Conservation (phyloP, 2,329 filamentous ascomycete species). For the Cadophora sp. region DNA sequence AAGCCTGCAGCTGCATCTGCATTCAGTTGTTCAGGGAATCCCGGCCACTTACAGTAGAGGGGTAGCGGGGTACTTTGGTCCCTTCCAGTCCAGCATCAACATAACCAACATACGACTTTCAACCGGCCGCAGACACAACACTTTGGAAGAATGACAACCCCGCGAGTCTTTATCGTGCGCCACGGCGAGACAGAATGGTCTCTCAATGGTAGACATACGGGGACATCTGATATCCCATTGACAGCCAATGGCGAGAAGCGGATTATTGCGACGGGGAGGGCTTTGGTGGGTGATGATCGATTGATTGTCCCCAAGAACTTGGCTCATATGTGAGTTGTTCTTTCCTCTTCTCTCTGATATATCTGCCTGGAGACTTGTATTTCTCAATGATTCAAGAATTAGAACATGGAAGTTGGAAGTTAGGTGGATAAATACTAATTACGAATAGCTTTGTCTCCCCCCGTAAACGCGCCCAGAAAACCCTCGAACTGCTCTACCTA, state of each 20-base stretch:
- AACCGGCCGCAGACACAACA: background rate
- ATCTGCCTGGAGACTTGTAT: background rate
- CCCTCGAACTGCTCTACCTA: conserved; percentile 86
- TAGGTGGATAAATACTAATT: too few species aligned
- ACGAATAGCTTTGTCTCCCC: conserved; percentile 78
- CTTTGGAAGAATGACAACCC: conserved; percentile 53
- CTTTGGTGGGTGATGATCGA: conserved; percentile 82
- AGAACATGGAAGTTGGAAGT: too few species aligned
- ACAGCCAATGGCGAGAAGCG: conserved; percentile 82
- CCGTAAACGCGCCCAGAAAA: conserved; percentile 81
- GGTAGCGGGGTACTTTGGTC: conserved; percentile 18
- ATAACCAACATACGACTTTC: conserved; percentile 11
- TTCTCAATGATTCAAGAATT: background rate
- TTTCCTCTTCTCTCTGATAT: background rate
- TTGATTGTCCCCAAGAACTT: conserved; percentile 84
- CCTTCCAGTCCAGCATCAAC: too few species aligned
- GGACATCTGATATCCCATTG: conserved; percentile 83
- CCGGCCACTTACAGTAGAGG: background rate
- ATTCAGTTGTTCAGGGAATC: background rate
- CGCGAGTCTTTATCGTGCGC: conserved; percentile 81
- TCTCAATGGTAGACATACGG: conserved; percentile 83
- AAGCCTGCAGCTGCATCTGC: too few species aligned
- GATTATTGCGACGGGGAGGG: conserved; percentile 77
- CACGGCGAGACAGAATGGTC: conserved; percentile 98
- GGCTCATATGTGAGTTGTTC: conserved; percentile 73